phyloP scores from a whole-genome alignment of 495 filamentous ascomycete genomes.

The Antarctomyces pellizariae region DNA sequence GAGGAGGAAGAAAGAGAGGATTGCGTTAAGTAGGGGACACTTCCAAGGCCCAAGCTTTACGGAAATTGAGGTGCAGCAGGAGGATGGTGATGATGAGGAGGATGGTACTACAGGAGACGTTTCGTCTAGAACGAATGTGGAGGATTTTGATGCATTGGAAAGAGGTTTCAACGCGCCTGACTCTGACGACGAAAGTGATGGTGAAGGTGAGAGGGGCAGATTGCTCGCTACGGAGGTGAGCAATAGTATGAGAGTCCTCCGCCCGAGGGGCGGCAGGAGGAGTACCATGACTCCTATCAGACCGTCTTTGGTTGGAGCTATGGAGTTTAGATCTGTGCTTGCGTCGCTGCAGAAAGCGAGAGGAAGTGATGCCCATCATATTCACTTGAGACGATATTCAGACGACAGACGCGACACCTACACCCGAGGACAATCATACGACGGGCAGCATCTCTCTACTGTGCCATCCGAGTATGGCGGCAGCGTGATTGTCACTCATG shows the following conservation, averaged over 20 bases:
- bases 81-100: slow-evolving; percentile 59
- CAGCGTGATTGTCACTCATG: slow-evolving; percentile 5
- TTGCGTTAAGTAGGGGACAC: slow-evolving; percentile 48
- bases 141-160: slow-evolving; percentile 57
- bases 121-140: slow-evolving; percentile 25
- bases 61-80: slow-evolving; percentile 37
- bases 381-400: slow-evolving; percentile 48
- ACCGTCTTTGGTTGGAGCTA: slow-evolving; percentile 74
- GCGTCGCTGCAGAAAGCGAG: slow-evolving; percentile 57
- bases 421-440: background rate
- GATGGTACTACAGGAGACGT: too few species aligned
- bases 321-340: slow-evolving; percentile 84
- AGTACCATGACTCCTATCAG: slow-evolving; percentile 66
- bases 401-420: slow-evolving; percentile 25
- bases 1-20: slow-evolving; percentile 33
- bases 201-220: slow-evolving; percentile 50
- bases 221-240: slow-evolving; percentile 62
- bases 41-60: slow-evolving; percentile 47
- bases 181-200: slow-evolving; percentile 22
- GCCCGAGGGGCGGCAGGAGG: slow-evolving; percentile 42
- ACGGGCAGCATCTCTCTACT: slow-evolving; percentile 10
- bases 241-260: slow-evolving; percentile 75
- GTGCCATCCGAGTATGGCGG: slow-evolving; percentile 5
- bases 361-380: slow-evolving; percentile 41
- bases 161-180: slow-evolving; percentile 15